phyloP scores from a whole-genome alignment of 371 early-diverging fungal species.

The Mortierella sp. region DNA sequence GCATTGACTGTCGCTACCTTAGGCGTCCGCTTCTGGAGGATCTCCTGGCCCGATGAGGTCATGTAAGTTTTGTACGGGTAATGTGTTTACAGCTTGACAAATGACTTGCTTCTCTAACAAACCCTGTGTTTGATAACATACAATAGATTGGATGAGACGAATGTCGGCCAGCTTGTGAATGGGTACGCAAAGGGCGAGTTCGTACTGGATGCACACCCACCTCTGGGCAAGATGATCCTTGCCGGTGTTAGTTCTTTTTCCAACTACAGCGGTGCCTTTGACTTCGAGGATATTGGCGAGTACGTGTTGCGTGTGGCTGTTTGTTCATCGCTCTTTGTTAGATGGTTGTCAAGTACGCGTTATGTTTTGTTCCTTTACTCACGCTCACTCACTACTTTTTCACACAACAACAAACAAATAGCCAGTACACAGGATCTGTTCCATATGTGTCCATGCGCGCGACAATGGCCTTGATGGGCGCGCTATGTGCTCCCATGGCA shows the following conservation, averaged over 20 bases:
- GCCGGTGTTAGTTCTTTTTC: slow-evolving; percentile 60
- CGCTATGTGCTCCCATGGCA: slow-evolving; percentile 34
- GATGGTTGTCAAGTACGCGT: background rate
- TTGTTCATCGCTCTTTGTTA: background rate
- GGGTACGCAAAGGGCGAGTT: slow-evolving; percentile 91
- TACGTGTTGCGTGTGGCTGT: no score
- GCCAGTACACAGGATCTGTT: slow-evolving; percentile 9
- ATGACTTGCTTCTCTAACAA: background rate
- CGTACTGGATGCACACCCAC: slow-evolving; percentile 99
- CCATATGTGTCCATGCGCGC: slow-evolving; percentile 27
- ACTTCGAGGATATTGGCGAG: slow-evolving; percentile 36
- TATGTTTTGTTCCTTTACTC: background rate
- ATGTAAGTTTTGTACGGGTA: slow-evolving; percentile 16
- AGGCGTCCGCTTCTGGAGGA: slow-evolving; percentile 28
- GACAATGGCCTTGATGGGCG: slow-evolving; percentile 20
- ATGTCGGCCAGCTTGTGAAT: slow-evolving; percentile 24
- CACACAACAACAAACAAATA: background rate
- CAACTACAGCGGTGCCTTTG: slow-evolving; percentile 22
- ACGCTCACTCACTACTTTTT: background rate
- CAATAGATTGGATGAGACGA: slow-evolving; percentile 26
- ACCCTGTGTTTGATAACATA: background rate
- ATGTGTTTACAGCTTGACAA: background rate
- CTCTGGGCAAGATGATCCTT: slow-evolving; percentile 98
- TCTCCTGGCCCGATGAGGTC: slow-evolving; percentile 32
- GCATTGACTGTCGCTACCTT: slow-evolving; percentile 12